Conservation (phyloP, 2,329 filamentous ascomycete species). For the Ceratocystis destructans region DNA sequence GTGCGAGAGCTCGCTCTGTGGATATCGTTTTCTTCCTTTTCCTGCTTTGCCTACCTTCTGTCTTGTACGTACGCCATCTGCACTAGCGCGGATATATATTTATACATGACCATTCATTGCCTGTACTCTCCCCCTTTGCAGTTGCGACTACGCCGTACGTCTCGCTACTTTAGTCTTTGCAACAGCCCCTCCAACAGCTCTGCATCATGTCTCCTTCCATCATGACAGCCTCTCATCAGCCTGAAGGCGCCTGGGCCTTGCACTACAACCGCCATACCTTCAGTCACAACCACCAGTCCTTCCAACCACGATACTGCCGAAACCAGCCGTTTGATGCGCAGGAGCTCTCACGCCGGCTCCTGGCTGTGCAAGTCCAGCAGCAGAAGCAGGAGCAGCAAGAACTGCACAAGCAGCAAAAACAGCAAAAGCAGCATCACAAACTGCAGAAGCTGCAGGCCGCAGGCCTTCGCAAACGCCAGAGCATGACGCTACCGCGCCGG, state of each 20-base stretch:
- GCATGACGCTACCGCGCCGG: slow-evolving; percentile 12
- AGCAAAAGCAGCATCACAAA: slow-evolving; percentile 31
- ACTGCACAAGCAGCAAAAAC: not conserved
- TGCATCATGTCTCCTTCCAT: not conserved
- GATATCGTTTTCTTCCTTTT: not conserved
- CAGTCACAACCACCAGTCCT: slow-evolving; percentile 20
- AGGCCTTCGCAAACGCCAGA: slow-evolving; percentile 12
- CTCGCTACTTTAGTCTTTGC: not conserved
- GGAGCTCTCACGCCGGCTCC: slow-evolving; percentile 41
- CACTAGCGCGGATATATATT: no score
- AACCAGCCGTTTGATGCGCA: slow-evolving; percentile 36
- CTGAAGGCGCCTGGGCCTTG: not conserved
- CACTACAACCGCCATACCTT: slow-evolving; percentile 13
- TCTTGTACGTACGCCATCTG: no score
- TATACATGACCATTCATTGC: no score
- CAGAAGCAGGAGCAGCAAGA: slow-evolving; percentile 24
- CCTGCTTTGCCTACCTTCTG: not conserved
- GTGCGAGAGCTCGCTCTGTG: not conserved
- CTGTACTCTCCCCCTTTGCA: no score
- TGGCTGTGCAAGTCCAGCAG: slow-evolving; percentile 37
- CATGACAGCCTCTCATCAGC: slow-evolving; percentile 14
- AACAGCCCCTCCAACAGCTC: not conserved
- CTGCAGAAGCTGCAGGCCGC: slow-evolving; percentile 21
- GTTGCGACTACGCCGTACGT: no score
- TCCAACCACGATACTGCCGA: slow-evolving; percentile 20